Base-by-base conservation (phyloP, 768 basidiomycete genomes). In the Coprinopsis strossmayeri region DNA sequence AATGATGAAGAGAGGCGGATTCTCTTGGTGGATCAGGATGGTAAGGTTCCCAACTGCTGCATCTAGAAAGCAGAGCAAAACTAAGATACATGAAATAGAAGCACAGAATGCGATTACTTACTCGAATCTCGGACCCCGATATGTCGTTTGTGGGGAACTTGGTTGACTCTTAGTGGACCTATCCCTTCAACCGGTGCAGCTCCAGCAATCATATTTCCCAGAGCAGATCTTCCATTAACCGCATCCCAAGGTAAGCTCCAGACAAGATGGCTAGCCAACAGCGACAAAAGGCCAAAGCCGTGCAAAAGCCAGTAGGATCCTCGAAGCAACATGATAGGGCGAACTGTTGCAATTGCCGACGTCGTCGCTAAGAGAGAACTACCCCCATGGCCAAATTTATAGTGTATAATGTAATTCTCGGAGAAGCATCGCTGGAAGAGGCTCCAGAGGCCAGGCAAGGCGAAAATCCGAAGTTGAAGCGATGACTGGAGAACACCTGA, bases 1-100 rank as follows among this genome's bases (percentile, higher is more conserved):
- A 53, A 83, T 67, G 62, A 78, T 79, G 62, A 81, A 83, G n/a
- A 77, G 58, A 5, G 76, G 69, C 9, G 76, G 74, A 3, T 47
- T 49, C 25, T 56, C 52, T 45, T 60, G 55, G 46, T 65, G 58
- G 20, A 62, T 58, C 40, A 61, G 52, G n/a, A 77, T 57, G 3
- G 77, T 78, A 23, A 76, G 61, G 50, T 80, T 76, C 28, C 77
- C 76, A 20, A 25, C 3, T 7, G 12, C 43, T 5, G n/a, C 43
- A 28, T 17, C 7, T 25, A 23, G 17, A 21, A 23, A 21, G 27
- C 11, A 28, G 3, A 13, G 15, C 10, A 27, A 32, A 18, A 4
- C 20, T 17, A 45, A 10, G 27, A 11, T n/a, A 23, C 28, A 18
- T 13, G 26, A 5, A 28, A 27, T 42, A 11, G 23, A n/a, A 3